A percentile compares a stretch with the other conserved stretches of the same genome.
phyloP scores from a whole-genome alignment of 2,329 filamentous ascomycete species.

The Fonsecaea pedrosoi region DNA sequence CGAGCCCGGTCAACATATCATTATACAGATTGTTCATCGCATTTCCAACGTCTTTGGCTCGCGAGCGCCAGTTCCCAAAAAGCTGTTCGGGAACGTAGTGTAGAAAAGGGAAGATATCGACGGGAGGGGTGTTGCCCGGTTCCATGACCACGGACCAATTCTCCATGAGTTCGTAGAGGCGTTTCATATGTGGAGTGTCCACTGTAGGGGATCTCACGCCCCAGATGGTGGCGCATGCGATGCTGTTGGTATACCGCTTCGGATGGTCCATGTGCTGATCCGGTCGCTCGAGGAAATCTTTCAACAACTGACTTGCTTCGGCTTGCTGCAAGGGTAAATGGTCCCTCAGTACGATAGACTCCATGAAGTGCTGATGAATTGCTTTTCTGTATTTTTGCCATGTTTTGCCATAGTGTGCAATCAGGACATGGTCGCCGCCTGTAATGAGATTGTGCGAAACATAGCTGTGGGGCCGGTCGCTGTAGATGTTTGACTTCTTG shows the following conservation, averaged over 20 bases:
- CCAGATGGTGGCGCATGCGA: constrained; percentile 49
- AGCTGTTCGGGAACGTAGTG: constrained; percentile 52
- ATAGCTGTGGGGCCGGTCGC: constrained; percentile 51
- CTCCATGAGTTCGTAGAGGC: constrained; percentile 54
- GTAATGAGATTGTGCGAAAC: constrained; percentile 54
- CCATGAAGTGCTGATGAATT: constrained; percentile 55
- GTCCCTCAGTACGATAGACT: constrained; percentile 49
- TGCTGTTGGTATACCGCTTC: constrained; percentile 58
- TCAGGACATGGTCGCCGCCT: constrained; percentile 55
- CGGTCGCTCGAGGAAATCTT: constrained; percentile 52
- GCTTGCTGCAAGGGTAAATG: constrained; percentile 55
- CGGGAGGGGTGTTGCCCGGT: constrained; percentile 57
- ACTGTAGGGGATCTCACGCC: constrained; percentile 46
- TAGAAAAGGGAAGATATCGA: constrained; percentile 57
- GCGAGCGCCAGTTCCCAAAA: constrained; percentile 50
- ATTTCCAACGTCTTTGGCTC: constrained; percentile 47
- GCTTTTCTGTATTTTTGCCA: constrained; percentile 58
- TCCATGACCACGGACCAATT: constrained; percentile 56
- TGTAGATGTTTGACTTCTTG: constrained; percentile 54
- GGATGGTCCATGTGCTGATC: constrained; percentile 57
- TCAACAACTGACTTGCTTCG: constrained; percentile 57
- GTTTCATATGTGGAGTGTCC: constrained; percentile 47
- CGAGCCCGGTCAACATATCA: constrained; percentile 46
- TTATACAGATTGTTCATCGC: constrained; percentile 53
- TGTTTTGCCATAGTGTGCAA: constrained; percentile 55